phyloP scores from a whole-genome alignment of 1,139 yeast genomes.

The Nadsonia starkeyi-henricii region DNA sequence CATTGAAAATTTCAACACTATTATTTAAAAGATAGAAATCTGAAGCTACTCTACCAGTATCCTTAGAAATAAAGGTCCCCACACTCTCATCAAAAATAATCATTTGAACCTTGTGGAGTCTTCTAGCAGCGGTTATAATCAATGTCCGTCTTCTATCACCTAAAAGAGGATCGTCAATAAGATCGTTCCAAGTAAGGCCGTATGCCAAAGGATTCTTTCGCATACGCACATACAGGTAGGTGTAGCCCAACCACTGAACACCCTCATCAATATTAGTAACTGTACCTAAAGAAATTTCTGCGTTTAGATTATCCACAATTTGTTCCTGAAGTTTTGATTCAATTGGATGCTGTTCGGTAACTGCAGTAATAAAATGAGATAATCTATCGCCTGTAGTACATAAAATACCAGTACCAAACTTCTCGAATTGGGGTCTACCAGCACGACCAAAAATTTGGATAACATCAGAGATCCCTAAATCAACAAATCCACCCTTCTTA shows the following conservation, averaged over 20 bases:
- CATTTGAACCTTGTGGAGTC: slow-evolving; percentile 80
- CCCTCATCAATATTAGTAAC: slow-evolving; percentile 94
- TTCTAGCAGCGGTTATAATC: slow-evolving; percentile 66
- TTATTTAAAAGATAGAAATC: slow-evolving; percentile 81
- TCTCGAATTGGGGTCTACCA: slow-evolving; percentile 95
- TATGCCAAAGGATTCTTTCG: slow-evolving; percentile 84
- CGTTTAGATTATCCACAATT: slow-evolving; percentile 82
- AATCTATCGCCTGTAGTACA: slow-evolving; percentile 72
- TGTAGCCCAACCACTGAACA: slow-evolving; percentile 91
- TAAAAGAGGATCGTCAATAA: slow-evolving; percentile 70
- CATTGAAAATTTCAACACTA: slow-evolving; percentile 80
- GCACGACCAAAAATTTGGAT: slow-evolving; percentile 98
- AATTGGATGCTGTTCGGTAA: slow-evolving; percentile 93
- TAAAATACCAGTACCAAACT: slow-evolving; percentile 81
- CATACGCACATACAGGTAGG: slow-evolving; percentile 91
- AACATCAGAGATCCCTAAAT: slow-evolving; percentile 89
- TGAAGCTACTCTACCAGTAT: slow-evolving; percentile 86
- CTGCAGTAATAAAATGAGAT: slow-evolving; percentile 73
- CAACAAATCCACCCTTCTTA: slow-evolving; percentile 86
- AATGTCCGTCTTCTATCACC: slow-evolving; percentile 60
- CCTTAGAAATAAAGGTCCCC: slow-evolving; percentile 69
- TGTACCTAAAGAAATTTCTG: slow-evolving; percentile 89
- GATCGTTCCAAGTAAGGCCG: slow-evolving; percentile 82
- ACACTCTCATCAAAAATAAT: slow-evolving; percentile 80
- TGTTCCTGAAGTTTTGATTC: slow-evolving; percentile 72